Conservation (phyloP, 257 asterid genomes). For the Solanum rostratum region DNA sequence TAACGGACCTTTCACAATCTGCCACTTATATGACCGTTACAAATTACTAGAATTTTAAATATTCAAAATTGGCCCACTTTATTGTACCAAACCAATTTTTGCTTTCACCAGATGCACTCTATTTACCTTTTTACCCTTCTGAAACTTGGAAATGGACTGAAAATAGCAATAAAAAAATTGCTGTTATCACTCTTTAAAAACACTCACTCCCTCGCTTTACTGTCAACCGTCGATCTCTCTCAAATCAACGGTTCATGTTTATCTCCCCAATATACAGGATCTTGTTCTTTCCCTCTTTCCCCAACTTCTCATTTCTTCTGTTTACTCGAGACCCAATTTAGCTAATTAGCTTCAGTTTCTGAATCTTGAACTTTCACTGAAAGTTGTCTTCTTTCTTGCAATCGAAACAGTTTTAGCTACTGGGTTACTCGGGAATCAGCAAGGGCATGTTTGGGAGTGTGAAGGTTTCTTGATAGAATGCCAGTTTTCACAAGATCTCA, state of each 20-base stretch:
- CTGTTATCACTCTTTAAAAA: neutral
- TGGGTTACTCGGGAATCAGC: neutral
- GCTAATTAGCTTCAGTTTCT: neutral
- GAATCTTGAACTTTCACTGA: conserved; percentile 1
- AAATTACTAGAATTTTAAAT: neutral
- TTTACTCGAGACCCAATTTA: neutral
- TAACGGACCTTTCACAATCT: conserved; percentile 14
- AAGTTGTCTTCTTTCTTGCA: conserved; percentile 1
- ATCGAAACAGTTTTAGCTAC: neutral
- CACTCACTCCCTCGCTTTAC: neutral
- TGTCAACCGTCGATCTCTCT: conserved; percentile 6
- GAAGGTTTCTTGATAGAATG: conserved; percentile 8
- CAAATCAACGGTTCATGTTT: conserved; percentile 12
- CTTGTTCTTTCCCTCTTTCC: neutral
- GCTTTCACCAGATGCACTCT: neutral
- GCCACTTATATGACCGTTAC: conserved; percentile 22
- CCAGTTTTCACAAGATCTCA: conserved; percentile 42
- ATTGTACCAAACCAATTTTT: neutral
- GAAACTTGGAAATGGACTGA: neutral
- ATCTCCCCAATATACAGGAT: neutral
- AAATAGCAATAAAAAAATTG: neutral
- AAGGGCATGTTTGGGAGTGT: conserved; percentile 10
- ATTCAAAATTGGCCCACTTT: conserved; percentile 2
- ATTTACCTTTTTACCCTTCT: neutral
- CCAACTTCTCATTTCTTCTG: conserved; percentile 1